A percentile compares a stretch with the other conserved stretches of the same genome.
Conservation (phyloP, 1,284 basidiomycete species). For the Phlebopus sp. region DNA sequence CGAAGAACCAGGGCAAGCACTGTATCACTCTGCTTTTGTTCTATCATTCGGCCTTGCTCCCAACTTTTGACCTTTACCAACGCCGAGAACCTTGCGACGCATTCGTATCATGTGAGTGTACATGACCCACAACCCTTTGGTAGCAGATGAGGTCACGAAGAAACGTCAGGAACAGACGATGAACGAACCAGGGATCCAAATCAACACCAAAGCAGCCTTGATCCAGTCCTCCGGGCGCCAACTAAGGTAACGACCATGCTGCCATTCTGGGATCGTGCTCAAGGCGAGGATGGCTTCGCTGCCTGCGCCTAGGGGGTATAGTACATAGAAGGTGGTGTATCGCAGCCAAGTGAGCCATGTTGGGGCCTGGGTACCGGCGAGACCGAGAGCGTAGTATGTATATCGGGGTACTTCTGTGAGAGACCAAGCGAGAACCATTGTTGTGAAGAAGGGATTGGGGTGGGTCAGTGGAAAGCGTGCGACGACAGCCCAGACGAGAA, state of each 20-base stretch:
- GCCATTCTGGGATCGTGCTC: constrained; percentile 66
- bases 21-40: constrained; percentile 15
- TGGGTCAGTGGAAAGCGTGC: constrained; percentile 52
- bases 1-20: not conserved
- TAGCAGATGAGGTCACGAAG: not conserved
- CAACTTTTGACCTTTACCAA: constrained; percentile 25
- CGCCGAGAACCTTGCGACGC: constrained; percentile 72
- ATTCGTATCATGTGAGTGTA: constrained; percentile 90
- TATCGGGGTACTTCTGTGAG: constrained; percentile 92
- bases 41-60: constrained; percentile 26
- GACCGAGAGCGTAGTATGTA: constrained; percentile 78
- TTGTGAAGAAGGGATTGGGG: constrained; percentile 78
- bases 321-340: constrained; percentile 90
- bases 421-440: constrained; percentile 94
- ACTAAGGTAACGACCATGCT: constrained; percentile 21
- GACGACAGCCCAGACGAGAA: constrained; percentile 83
- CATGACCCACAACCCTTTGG: constrained; percentile 67
- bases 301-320: constrained; percentile 90
- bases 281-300: constrained; percentile 88
- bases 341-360: constrained; percentile 60
- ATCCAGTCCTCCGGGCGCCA: constrained; percentile 58
- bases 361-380: constrained; percentile 45
- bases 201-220: constrained; percentile 65
- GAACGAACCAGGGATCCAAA: constrained; percentile 87
- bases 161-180: not conserved